phyloP scores from a whole-genome alignment of 1,284 basidiomycete species.

The Puccinia coronata region DNA sequence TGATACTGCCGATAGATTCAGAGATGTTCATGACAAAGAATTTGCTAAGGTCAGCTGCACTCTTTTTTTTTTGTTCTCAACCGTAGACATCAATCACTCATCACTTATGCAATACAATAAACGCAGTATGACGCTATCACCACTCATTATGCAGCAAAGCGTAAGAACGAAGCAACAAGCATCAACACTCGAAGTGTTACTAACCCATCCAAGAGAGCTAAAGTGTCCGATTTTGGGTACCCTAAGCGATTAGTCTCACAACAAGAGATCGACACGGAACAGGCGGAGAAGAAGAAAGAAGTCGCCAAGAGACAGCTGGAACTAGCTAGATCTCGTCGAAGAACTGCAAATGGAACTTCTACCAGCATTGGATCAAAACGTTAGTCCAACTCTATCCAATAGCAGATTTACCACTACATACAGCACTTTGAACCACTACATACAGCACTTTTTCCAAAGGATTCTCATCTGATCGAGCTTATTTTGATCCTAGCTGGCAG shows the following conservation, averaged over 20 bases:
- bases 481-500: neutral
- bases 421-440: no score
- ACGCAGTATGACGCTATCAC: conserved; percentile 25
- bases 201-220: conserved; percentile 7
- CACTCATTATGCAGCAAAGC: conserved; percentile 29
- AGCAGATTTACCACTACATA: no score
- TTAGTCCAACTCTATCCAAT: no score
- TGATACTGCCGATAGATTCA: conserved; percentile 29
- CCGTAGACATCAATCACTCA: neutral
- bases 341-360: neutral
- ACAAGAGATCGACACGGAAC: neutral
- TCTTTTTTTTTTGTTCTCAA: neutral
- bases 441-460: no score
- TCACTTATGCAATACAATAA: neutral
- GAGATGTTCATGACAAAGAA: conserved; percentile 10
- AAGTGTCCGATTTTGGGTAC: conserved; percentile 1
- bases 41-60: conserved; percentile 13
- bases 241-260: neutral
- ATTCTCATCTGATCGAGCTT: neutral
- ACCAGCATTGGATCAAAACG: neutral
- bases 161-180: neutral
- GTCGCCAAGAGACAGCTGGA: conserved; percentile 25
- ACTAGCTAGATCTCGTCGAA: conserved; percentile 18
- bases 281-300: neutral
- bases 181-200: neutral